These are phyloP conservation scores for Colletotrichum truncatum DNA, from an alignment of 2,329 filamentous ascomycete genomes.

Conservation along the genomic window DNA sequence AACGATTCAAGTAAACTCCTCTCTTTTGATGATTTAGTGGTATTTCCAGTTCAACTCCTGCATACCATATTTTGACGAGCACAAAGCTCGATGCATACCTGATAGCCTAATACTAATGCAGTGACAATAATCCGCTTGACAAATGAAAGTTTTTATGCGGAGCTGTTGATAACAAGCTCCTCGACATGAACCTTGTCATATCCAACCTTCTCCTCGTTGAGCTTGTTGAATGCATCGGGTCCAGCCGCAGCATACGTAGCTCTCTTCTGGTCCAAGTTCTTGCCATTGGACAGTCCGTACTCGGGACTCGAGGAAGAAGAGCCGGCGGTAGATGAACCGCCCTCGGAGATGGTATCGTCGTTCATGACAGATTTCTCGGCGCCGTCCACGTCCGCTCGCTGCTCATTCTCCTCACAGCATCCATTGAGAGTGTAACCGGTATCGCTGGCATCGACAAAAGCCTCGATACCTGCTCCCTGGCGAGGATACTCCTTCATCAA, in stretches of 20 bases:
- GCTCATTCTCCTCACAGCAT: conserved; percentile 6
- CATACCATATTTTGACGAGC: too few species aligned
- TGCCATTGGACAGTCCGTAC: conserved; percentile 16
- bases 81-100: too few species aligned
- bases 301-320: conserved; percentile 11
- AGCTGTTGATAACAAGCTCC: not conserved
- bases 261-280: not conserved
- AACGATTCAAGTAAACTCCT: too few species aligned
- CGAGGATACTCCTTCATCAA: conserved; percentile 70
- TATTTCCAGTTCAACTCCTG: too few species aligned
- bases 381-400: not conserved
- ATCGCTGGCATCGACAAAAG: conserved; percentile 75
- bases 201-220: not conserved
- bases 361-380: not conserved
- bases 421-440: conserved; percentile 64
- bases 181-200: not conserved
- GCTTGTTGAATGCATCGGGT: not conserved
- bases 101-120: not conserved
- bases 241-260: not conserved
- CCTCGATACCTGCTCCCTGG: conserved; percentile 72
- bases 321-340: not conserved
- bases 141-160: not conserved
- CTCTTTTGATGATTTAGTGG: too few species aligned
- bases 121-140: not conserved
- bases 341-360: conserved; percentile 4